phyloP scores from a whole-genome alignment of 1,139 yeast genomes.

The Lodderomyces metapsilosis region DNA sequence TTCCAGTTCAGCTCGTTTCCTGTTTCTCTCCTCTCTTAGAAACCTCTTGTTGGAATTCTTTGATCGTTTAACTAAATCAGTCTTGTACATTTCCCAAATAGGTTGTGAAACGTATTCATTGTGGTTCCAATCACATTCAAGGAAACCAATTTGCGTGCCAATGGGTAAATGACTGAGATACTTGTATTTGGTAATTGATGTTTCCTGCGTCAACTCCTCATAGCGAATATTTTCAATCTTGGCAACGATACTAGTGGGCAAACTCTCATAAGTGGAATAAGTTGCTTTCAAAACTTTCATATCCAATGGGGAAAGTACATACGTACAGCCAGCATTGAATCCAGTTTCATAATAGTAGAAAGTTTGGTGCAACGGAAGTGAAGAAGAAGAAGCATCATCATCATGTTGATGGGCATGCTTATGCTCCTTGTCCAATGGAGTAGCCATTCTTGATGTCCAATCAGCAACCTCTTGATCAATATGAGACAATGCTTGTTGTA shows the following conservation, averaged over 20 bases:
- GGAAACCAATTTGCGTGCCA: constrained; percentile 79
- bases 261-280: constrained; percentile 56
- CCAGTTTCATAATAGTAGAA: constrained; percentile 64
- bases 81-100: constrained; percentile 54
- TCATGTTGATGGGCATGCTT: not conserved
- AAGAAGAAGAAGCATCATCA: not conserved
- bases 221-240: constrained; percentile 69
- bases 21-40: constrained; percentile 64
- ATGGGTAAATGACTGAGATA: constrained; percentile 79
- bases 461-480: constrained; percentile 47
- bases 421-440: not conserved
- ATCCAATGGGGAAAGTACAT: constrained; percentile 75
- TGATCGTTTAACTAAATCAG: constrained; percentile 62
- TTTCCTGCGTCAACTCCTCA: constrained; percentile 56
- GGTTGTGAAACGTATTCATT: constrained; percentile 44
- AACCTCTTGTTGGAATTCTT: constrained; percentile 52
- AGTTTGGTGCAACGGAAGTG: constrained; percentile 6
- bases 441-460: constrained; percentile 24
- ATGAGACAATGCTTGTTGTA: constrained; percentile 53
- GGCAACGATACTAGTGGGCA: constrained; percentile 65
- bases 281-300: constrained; percentile 65
- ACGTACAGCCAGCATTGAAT: constrained; percentile 63
- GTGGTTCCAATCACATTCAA: constrained; percentile 80
- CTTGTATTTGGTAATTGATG: constrained; percentile 60
- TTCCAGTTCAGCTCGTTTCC: constrained; percentile 56